Evolutionary conservation across 1,139 yeast genomes (phyloP), one percentile per base, ranked within the genome.

Genomic region (Zygotorulaspora mrakii): DNA sequence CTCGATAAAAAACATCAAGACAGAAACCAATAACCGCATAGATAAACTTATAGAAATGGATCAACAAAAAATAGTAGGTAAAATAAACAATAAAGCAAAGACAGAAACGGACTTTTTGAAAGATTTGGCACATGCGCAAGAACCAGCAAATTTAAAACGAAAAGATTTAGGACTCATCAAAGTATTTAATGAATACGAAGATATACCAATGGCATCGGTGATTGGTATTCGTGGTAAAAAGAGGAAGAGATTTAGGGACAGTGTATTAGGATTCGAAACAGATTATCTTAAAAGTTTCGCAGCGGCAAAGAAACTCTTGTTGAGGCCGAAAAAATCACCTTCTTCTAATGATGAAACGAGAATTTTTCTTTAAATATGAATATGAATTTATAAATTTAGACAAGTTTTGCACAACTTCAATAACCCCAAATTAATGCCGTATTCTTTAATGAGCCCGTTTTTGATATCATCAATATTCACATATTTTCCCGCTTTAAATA

Each of bases 161-260:
- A 42, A 50, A 20, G 64, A 59, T 34, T 33, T 59, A 9, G 65
- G 65, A 1, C 40, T 59, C 18, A 35, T 61, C 24, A 57, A 54
- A 33, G 46, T 59, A 25, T 61, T 59, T 39, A 52, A 54, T 40
- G 62, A 59, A 32, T 59, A 45, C 33, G 65, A 61, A 33, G 64
- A 61, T 35, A 57, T 59, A 13, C 53, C 64, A 4, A 50, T 61
- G 53, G 65, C 64, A 1, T 55, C 61, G 4, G 55, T 59, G 5
- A 52, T 60, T 11, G 66, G 66, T 11, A 55, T 61, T 18, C 56
- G 65, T 33, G 65, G 65, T 31, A 60, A 61, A 44, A 62, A 59
- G 39, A 51, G 64, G 30, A 58, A 54, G 50, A 59, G 54, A 47
- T 60, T 50, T 42, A 52, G 47, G 21, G 65, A 61, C 35, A 52